A percentile compares a stretch with the other conserved stretches of the same genome.
Conservation (phyloP, 2,329 filamentous ascomycete genomes). For the Macrophomina pseudophaseolina region DNA sequence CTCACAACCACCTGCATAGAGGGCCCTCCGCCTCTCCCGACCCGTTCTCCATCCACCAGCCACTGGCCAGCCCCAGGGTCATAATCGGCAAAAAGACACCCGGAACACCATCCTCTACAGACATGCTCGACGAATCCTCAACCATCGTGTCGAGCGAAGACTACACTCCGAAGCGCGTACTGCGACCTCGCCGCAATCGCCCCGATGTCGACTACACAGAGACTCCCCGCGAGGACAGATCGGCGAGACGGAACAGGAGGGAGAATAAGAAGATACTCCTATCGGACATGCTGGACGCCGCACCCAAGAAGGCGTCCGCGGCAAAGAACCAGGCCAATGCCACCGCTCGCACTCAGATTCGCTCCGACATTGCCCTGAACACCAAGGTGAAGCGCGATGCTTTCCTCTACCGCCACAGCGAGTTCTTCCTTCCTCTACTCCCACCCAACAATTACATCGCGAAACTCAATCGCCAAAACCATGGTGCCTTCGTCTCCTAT, state of each 20-base stretch:
- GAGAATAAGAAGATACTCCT: slow-evolving; percentile 36
- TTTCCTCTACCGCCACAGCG: slow-evolving; percentile 52
- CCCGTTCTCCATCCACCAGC: neutral
- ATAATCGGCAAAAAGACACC: too few relatives aligned
- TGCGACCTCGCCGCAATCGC: neutral
- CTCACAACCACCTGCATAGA: neutral
- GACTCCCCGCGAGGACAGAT: neutral
- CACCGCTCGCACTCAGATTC: slow-evolving; percentile 48
- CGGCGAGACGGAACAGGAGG: neutral
- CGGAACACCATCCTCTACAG: too few relatives aligned
- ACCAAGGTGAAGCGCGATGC: slow-evolving; percentile 52
- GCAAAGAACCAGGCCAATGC: slow-evolving; percentile 34
- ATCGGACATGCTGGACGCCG: slow-evolving; percentile 37
- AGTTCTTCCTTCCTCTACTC: slow-evolving; percentile 54
- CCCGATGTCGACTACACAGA: neutral
- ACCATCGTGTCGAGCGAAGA: neutral
- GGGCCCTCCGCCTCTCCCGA: neutral
- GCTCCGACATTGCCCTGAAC: slow-evolving; percentile 47
- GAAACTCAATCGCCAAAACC: slow-evolving; percentile 39
- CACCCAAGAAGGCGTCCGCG: neutral
- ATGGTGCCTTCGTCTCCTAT: slow-evolving; percentile 45
- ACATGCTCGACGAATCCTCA: neutral
- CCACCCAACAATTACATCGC: slow-evolving; percentile 50
- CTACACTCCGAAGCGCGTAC: neutral
- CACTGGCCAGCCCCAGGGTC: neutral